phyloP scores from a whole-genome alignment of 2,329 filamentous ascomycete species.

The Zymoseptoria tritici region DNA sequence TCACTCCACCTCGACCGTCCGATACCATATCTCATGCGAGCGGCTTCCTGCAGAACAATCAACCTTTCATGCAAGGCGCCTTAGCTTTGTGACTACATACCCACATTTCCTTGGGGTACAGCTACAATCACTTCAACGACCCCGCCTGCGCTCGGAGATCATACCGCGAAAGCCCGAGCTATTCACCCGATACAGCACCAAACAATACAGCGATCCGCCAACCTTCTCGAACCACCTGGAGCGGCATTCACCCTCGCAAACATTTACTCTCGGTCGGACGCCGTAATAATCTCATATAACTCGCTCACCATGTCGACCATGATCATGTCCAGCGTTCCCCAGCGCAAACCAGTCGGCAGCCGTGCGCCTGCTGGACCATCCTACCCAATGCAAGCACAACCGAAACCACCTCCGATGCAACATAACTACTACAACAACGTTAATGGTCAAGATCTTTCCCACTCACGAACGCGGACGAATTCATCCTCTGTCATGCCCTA shows the following conservation, averaged over 20 bases:
- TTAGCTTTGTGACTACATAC: background rate
- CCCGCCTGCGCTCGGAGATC: background rate
- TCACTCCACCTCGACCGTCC: background rate
- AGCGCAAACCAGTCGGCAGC: conserved; percentile 6
- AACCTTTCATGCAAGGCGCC: background rate
- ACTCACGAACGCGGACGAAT: conserved; percentile 37
- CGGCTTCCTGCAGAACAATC: background rate
- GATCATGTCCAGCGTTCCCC: conserved; percentile 2
- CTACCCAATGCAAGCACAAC: background rate
- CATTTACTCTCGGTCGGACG: background rate
- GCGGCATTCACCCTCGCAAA: background rate
- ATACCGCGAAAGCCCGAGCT: background rate
- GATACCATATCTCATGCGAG: background rate
- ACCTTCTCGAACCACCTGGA: background rate
- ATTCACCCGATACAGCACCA: background rate
- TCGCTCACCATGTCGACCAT: conserved; percentile 4
- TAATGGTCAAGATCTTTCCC: conserved; percentile 31
- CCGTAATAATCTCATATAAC: background rate
- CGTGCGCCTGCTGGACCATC: background rate
- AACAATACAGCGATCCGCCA: background rate
- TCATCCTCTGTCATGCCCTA: conserved; percentile 21
- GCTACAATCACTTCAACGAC: background rate
- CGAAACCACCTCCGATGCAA: conserved; percentile 9
- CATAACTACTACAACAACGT: background rate
- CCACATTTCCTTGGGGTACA: background rate